phyloP scores from a whole-genome alignment of 352 stramenopile genomes.

The Hyaloperonospora arabidopsidis region DNA sequence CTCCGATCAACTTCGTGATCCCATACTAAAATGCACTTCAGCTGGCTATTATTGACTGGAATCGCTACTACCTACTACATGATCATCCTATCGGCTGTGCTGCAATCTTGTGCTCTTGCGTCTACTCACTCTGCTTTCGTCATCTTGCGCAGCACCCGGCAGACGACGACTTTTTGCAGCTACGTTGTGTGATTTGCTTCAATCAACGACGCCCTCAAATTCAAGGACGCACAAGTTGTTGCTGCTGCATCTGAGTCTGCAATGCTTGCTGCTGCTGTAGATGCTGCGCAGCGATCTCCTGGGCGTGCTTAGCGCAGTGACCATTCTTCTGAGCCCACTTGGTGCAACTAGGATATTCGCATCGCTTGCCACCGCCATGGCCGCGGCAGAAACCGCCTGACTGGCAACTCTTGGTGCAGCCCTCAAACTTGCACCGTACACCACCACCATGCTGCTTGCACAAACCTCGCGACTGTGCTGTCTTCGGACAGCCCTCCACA shows the following conservation, averaged over 20 bases:
- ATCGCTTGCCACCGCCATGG: slow-evolving; percentile 79
- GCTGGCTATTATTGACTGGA: slow-evolving; percentile 13
- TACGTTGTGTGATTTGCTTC: slow-evolving; percentile 2
- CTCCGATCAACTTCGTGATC: too few species aligned
- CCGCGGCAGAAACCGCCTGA: slow-evolving; percentile 78
- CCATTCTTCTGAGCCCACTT: slow-evolving; percentile 87
- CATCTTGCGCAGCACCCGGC: slow-evolving; percentile 9
- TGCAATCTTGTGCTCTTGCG: slow-evolving; percentile 5
- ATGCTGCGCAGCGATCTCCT: slow-evolving; percentile 63
- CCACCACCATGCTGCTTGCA: slow-evolving; percentile 83
- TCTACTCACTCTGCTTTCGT: slow-evolving; percentile 3
- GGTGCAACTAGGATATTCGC: slow-evolving; percentile 74
- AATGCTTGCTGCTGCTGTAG: slow-evolving; percentile 39
- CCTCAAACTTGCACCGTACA: slow-evolving; percentile 81
- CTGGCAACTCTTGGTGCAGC: slow-evolving; percentile 83
- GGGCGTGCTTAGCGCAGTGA: slow-evolving; percentile 80
- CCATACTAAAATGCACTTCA: too few species aligned
- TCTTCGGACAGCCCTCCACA: slow-evolving; percentile 80
- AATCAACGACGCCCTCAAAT: slow-evolving; percentile 7
- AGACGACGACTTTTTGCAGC: slow-evolving; percentile 7
- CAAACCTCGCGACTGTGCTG: slow-evolving; percentile 70
- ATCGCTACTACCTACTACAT: slow-evolving; percentile 20
- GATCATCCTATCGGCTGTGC: slow-evolving; percentile 10
- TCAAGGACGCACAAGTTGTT: slow-evolving; percentile 36
- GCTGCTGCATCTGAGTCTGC: slow-evolving; percentile 30